A percentile compares a stretch with the other conserved stretches of the same genome.
These are phyloP conservation scores for Candida orba DNA, from an alignment of 805 yeast species.

Conservation along the genomic window DNA sequence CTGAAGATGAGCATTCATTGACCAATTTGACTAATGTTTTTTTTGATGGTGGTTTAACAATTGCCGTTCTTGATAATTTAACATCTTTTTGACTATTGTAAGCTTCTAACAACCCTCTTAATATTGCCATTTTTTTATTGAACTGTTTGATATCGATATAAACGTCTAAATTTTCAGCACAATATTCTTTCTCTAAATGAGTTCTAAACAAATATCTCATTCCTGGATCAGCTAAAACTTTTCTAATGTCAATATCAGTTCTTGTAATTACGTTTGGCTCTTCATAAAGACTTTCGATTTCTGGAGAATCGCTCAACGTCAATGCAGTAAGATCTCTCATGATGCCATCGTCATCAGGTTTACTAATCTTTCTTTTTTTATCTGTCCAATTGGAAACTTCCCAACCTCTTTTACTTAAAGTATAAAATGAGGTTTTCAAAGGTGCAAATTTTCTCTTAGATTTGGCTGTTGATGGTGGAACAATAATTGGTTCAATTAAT, in stretches of 20 bases:
- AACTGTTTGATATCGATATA: slow-evolving; percentile 52
- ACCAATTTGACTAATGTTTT: slow-evolving; percentile 34
- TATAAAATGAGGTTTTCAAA: slow-evolving; percentile 35
- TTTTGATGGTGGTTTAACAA: slow-evolving; percentile 10
- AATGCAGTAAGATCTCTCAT: slow-evolving; percentile 8
- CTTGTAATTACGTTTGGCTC: slow-evolving; percentile 5
- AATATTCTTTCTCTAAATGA: slow-evolving; percentile 57
- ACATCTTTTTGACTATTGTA: slow-evolving; percentile 12
- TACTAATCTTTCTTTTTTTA: slow-evolving; percentile 3
- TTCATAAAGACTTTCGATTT: slow-evolving; percentile 11
- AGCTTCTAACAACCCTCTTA: slow-evolving; percentile 34
- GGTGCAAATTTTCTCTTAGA: slow-evolving; percentile 24
- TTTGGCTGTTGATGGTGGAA: slow-evolving; percentile 29
- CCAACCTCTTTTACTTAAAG: slow-evolving; percentile 36
- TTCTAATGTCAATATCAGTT: slow-evolving; percentile 22
- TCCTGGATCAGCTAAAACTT: slow-evolving; percentile 67
- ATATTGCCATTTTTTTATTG: slow-evolving; percentile 35
- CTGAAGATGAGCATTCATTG: slow-evolving; percentile 50
- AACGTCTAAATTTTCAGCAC: slow-evolving; percentile 73
- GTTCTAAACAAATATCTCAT: slow-evolving; percentile 56
- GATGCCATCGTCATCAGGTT: slow-evolving; percentile 16
- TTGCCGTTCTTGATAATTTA: slow-evolving; percentile 5
- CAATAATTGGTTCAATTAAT: slow-evolving; percentile 38
- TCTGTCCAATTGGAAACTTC: slow-evolving; percentile 30
- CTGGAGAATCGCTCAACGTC: slow-evolving; percentile 14